Evolutionary conservation across 495 filamentous ascomycete species (phyloP), one percentile per base, ranked within the genome.

Genomic region (Aspergillus egyptiacus): DNA sequence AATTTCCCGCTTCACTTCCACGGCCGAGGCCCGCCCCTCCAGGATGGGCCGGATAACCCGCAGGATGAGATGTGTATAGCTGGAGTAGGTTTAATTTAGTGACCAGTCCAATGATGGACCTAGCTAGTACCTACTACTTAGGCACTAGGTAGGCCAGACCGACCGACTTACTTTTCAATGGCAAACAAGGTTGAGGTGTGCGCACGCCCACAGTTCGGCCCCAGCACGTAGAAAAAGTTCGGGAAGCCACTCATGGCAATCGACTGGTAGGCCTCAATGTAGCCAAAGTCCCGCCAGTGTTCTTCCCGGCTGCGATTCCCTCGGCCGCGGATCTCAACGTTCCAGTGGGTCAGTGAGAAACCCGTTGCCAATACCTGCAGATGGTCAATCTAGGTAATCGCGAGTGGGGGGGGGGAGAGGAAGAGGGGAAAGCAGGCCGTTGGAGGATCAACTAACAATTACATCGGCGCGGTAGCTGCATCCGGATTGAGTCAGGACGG

Each of bases 141-240:
- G n/a, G n/a, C n/a, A n/a, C n/a, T n/a, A n/a, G n/a, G n/a, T n/a
- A n/a, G n/a, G 24, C 8, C 1, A 28, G 11, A 6, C 6, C 2
- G 10, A 25, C 13, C 9, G 30, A 6, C 47, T 45, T 74, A 86
- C 49, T 61, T 61, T n/a, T 32, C 24, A 40, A 40, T 36, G 3
- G 14, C 10, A 13, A 31, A 22, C 6, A 40, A 0, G 15, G 43
- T 48, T 5, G 39, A 52, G 2, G 42, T 57, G 34, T 57, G 42
- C n/a, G 38, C 49, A 20, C 54, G 49, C 7, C 54, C 54, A 5
- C 37, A 57, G 23, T 58, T 58, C 5, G 55, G 55, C 6, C 18
- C 30, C 13, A 46, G 30, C 11, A 23, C 8, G 39, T 44, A 44
- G 18, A 32, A 32, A 20, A 15, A 58, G 23, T 55, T 55, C 6